Percentiles rank a stretch among this genome's conserved stretches.
These are phyloP conservation scores for Boletus subcaerulescens DNA, from an alignment of 768 basidiomycete species.

Conservation along the genomic window DNA sequence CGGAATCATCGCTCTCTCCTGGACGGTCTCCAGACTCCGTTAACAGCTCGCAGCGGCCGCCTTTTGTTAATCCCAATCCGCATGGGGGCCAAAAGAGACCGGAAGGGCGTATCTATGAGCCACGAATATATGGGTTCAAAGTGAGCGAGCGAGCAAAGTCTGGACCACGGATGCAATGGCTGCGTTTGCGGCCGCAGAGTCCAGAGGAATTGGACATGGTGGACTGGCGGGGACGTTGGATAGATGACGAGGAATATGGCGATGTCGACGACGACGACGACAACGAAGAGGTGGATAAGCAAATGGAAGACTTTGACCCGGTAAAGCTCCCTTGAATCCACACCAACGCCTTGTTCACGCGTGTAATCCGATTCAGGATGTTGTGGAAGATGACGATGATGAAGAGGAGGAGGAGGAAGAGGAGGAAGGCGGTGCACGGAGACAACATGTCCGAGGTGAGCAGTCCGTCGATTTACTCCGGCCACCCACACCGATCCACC, in stretches of 20 bases:
- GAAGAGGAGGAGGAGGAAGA: slow-evolving; percentile 49
- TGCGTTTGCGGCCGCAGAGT: slow-evolving; percentile 81
- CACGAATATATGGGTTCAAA: slow-evolving; percentile 96
- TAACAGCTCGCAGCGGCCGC: slow-evolving; percentile 45
- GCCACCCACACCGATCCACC: slow-evolving; percentile 40
- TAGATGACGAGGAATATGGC: slow-evolving; percentile 71
- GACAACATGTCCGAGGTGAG: slow-evolving; percentile 35
- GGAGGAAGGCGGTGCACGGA: slow-evolving; percentile 25
- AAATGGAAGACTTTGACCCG: slow-evolving; percentile 86
- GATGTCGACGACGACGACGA: slow-evolving; percentile 54
- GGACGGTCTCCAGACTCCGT: slow-evolving; percentile 54
- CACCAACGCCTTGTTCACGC: slow-evolving; percentile 1
- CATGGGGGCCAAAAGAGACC: slow-evolving; percentile 89
- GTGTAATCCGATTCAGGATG: slow-evolving; percentile 40
- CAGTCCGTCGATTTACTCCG: slow-evolving; percentile 36
- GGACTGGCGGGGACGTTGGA: slow-evolving; percentile 90
- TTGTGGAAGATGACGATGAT: slow-evolving; percentile 55
- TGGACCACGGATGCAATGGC: slow-evolving; percentile 97
- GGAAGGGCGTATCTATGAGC: slow-evolving; percentile 81
- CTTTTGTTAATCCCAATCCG: slow-evolving; percentile 85
- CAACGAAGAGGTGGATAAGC: slow-evolving; percentile 54
- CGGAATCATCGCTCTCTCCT: slow-evolving; percentile 50
- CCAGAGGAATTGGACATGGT: slow-evolving; percentile 81
- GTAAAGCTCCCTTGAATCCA: slow-evolving; percentile 39
- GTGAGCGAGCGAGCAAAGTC: slow-evolving; percentile 93